phyloP scores from a whole-genome alignment of 2,329 filamentous ascomycete genomes.

The Stachybotrys echinatus region DNA sequence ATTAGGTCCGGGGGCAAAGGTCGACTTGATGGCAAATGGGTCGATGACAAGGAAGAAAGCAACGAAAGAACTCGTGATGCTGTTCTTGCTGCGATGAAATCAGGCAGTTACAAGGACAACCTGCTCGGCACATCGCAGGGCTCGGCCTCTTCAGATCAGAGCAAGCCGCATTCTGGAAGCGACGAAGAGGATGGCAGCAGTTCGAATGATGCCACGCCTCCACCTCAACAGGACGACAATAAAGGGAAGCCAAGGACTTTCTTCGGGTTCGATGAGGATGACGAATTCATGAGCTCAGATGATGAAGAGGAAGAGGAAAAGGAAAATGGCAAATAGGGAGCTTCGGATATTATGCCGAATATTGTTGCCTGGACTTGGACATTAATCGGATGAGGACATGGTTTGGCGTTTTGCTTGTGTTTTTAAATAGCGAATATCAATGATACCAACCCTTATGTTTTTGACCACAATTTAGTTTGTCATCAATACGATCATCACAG shows the following conservation, averaged over 20 bases:
- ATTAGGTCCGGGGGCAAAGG: conserved; percentile 67
- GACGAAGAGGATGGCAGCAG: conserved; percentile 33
- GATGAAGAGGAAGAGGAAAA: conserved; percentile 46
- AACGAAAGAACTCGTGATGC: conserved; percentile 77
- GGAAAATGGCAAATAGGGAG: conserved; percentile 6
- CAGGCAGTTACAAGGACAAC: conserved; percentile 58
- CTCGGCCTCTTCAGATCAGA: conserved; percentile 34
- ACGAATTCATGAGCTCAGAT: conserved; percentile 66
- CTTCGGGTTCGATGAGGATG: conserved; percentile 75
- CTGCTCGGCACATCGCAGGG: conserved; percentile 45
- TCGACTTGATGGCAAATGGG: conserved; percentile 83
- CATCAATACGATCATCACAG: too few relatives aligned
- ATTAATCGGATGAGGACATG: not conserved
- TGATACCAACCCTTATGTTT: not conserved
- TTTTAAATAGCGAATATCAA: not conserved
- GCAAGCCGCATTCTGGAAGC: conserved; percentile 18
- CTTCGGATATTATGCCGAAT: not conserved
- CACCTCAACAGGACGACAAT: conserved; percentile 31
- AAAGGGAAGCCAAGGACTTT: conserved; percentile 46
- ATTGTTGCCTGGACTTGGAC: not conserved
- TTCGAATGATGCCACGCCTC: conserved; percentile 45
- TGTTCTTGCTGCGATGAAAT: conserved; percentile 64
- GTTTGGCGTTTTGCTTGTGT: not conserved
- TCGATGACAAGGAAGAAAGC: conserved; percentile 90
- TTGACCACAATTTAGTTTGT: not conserved